phyloP scores from a whole-genome alignment of 2,329 filamentous ascomycete species.

The Aquanectria penicillioides region DNA sequence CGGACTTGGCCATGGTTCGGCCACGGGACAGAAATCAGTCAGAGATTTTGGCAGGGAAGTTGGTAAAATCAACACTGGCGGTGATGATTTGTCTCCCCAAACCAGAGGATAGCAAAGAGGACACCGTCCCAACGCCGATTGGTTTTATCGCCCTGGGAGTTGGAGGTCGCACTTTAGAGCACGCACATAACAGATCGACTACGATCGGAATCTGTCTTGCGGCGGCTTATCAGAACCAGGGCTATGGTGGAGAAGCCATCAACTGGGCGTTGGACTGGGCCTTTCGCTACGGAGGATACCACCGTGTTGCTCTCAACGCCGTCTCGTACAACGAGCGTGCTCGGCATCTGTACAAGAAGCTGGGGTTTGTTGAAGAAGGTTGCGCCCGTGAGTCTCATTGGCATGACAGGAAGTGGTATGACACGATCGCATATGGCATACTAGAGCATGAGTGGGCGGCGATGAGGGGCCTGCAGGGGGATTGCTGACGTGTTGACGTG shows the following conservation, averaged over 20 bases:
- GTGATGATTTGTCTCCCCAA: constrained; percentile 19
- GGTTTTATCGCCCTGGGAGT: background rate
- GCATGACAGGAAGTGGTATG: constrained; percentile 54
- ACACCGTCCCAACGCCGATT: background rate
- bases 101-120: background rate
- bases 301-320: constrained; percentile 53
- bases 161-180: background rate
- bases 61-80: constrained; percentile 5
- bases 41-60: background rate
- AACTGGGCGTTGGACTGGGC: constrained; percentile 58
- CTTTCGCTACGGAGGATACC: constrained; percentile 55
- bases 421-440: constrained; percentile 48
- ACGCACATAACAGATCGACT: background rate
- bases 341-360: constrained; percentile 52
- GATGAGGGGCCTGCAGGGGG: constrained; percentile 9
- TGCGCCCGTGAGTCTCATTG: constrained; percentile 53
- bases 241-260: constrained; percentile 59
- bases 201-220: constrained; percentile 51
- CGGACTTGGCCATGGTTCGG: background rate
- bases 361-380: constrained; percentile 58
- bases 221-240: constrained; percentile 47
- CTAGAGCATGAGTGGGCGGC: constrained; percentile 51
- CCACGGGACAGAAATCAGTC: background rate
- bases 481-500: too few relatives aligned
- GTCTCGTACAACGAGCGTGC: constrained; percentile 56